phyloP scores from a whole-genome alignment of 768 basidiomycete species.

The Hericium coralloides region DNA sequence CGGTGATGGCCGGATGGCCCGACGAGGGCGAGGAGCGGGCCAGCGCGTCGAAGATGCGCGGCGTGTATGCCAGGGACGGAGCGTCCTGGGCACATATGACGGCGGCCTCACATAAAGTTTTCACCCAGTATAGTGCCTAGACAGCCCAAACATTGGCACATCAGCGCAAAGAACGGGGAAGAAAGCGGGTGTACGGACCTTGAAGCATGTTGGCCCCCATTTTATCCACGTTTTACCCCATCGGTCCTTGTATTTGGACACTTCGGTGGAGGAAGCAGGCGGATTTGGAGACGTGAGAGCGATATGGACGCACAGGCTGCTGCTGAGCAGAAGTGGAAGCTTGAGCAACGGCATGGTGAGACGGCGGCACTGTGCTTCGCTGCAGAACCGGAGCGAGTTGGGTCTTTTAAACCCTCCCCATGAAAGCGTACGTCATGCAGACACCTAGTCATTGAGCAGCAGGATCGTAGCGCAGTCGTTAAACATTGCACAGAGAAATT shows the following conservation, averaged over 20 bases:
- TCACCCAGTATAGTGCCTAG: not conserved
- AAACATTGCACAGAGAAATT: too few relatives aligned
- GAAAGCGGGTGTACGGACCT: not conserved
- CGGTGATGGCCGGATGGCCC: not conserved
- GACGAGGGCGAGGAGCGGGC: not conserved
- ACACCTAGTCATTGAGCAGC: too few relatives aligned
- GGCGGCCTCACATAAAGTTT: not conserved
- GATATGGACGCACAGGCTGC: not conserved
- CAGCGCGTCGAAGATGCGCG: not conserved
- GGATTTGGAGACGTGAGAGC: not conserved
- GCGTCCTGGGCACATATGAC: not conserved
- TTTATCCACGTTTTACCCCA: not conserved
- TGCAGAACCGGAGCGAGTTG: conserved; percentile 23
- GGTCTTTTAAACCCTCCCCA: too few relatives aligned
- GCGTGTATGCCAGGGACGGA: not conserved
- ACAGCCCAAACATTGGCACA: not conserved
- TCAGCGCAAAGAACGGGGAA: not conserved
- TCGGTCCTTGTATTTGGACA: not conserved
- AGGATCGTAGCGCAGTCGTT: too few relatives aligned
- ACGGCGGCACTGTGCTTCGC: conserved; percentile 24
- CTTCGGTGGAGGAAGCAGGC: not conserved
- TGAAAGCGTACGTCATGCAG: too few relatives aligned
- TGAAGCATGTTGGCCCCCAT: not conserved
- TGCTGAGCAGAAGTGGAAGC: not conserved
- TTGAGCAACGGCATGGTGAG: not conserved